Conservation (phyloP, 2,329 filamentous ascomycete species). For the Periglandula ipomoeae region DNA sequence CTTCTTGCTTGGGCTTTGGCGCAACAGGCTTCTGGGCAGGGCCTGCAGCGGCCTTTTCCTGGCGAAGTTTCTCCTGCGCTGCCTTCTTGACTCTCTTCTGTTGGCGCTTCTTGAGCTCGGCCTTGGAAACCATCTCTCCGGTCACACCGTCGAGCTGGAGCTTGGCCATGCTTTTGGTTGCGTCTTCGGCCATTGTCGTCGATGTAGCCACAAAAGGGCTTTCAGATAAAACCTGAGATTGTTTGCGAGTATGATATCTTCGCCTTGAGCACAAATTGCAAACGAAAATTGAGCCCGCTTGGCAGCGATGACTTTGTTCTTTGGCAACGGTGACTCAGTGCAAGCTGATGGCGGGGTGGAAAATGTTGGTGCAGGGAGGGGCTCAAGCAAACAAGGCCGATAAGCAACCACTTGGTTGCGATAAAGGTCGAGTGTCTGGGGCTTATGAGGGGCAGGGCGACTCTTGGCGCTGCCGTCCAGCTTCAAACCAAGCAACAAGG, state of each 20-base stretch:
- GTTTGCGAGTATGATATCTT: not conserved
- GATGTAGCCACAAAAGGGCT: not conserved
- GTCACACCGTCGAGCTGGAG: constrained; percentile 53
- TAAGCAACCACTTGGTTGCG: not conserved
- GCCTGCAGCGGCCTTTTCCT: constrained; percentile 69
- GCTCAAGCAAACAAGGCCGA: not conserved
- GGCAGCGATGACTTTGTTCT: not conserved
- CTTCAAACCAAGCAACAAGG: no score
- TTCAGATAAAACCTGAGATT: no score
- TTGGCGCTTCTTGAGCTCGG: constrained; percentile 50
- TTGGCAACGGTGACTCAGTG: not conserved
- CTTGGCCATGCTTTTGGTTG: constrained; percentile 42
- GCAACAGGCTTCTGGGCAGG: constrained; percentile 28
- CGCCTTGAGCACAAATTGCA: not conserved
- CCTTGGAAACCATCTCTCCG: constrained; percentile 55
- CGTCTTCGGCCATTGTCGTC: constrained; percentile 36
- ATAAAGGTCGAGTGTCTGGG: no score
- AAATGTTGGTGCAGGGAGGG: not conserved
- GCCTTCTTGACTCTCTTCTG: constrained; percentile 50
- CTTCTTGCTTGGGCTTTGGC: constrained; percentile 25
- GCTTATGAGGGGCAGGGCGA: no score
- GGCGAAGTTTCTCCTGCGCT: constrained; percentile 58
- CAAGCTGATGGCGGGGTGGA: constrained; percentile 2
- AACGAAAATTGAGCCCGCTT: not conserved
- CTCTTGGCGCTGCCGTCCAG: no score